phyloP scores from a whole-genome alignment of 257 asterid genomes.

The Primulina tabacum region DNA sequence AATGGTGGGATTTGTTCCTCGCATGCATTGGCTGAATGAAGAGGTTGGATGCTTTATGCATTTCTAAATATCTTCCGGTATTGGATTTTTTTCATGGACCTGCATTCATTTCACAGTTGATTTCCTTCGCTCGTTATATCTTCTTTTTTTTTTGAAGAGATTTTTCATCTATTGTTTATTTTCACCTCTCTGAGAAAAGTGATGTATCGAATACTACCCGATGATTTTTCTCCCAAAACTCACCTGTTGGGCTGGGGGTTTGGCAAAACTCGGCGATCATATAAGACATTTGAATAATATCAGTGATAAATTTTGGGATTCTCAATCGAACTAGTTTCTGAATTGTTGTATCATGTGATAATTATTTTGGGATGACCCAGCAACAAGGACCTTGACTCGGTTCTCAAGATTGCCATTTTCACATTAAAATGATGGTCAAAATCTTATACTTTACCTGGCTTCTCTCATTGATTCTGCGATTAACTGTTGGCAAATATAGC shows the following conservation, averaged over 20 bases:
- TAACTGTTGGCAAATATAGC: constrained; percentile 8
- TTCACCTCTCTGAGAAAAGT: not conserved
- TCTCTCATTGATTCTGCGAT: not conserved
- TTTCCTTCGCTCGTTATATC: not conserved
- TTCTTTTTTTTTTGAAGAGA: not conserved
- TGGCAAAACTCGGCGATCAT: too few relatives aligned
- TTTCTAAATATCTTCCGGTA: not conserved
- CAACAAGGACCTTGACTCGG: not conserved
- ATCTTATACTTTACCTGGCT: not conserved
- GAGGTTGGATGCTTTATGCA: constrained; percentile 36
- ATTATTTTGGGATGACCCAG: too few relatives aligned
- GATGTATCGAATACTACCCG: too few relatives aligned
- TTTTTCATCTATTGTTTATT: not conserved
- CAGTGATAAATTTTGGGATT: not conserved
- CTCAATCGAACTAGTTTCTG: not conserved
- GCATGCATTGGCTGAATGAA: constrained; percentile 54
- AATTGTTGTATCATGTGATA: too few relatives aligned
- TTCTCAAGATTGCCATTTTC: not conserved
- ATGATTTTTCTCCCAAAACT: too few relatives aligned
- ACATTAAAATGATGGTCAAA: not conserved
- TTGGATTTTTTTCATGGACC: not conserved
- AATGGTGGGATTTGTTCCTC: constrained; percentile 73
- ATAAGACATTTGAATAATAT: not conserved
- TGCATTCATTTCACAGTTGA: not conserved
- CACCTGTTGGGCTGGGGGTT: too few relatives aligned